Percentiles rank a stretch among this genome's conserved stretches.
These are phyloP conservation scores for Rubroboletus pulcherrimus DNA, from an alignment of 768 basidiomycete species.

Conservation along the genomic window DNA sequence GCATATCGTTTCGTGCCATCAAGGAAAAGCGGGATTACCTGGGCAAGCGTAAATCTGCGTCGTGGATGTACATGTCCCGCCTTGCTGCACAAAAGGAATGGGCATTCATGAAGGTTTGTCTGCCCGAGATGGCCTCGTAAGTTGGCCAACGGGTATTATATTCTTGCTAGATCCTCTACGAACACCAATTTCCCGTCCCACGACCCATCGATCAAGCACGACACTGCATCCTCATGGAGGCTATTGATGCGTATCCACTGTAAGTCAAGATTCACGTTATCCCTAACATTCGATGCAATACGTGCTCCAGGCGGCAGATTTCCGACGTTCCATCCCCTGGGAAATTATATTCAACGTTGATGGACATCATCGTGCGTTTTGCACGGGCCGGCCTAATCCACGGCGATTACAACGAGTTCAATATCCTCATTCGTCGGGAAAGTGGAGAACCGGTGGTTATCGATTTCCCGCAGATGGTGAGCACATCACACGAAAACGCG, in stretches of 20 bases:
- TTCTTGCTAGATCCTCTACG: constrained; percentile 70
- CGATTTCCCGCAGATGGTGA: constrained; percentile 99
- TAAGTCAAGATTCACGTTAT: constrained; percentile 37
- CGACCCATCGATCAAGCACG: constrained; percentile 90
- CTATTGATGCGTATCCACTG: constrained; percentile 93
- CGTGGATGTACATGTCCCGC: constrained; percentile 99
- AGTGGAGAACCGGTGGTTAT: constrained; percentile 82
- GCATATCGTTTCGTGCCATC: constrained; percentile 96
- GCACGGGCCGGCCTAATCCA: constrained; percentile 95
- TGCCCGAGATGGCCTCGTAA: neutral
- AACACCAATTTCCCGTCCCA: constrained; percentile 92
- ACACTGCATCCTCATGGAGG: constrained; percentile 95
- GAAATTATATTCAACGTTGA: constrained; percentile 83
- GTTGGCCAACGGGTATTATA: neutral
- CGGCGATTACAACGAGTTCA: constrained; percentile 99
- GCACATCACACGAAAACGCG: constrained; percentile 92
- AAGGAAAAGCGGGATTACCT: constrained; percentile 96
- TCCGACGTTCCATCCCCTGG: constrained; percentile 80
- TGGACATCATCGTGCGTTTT: constrained; percentile 95
- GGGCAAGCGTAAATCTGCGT: constrained; percentile 91
- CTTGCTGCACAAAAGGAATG: constrained; percentile 96
- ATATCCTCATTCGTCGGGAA: constrained; percentile 86
- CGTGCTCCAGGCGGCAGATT: constrained; percentile 71
- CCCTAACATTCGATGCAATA: neutral
- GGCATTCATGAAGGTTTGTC: constrained; percentile 91